These are phyloP conservation scores for Filosporella fistucella DNA, from an alignment of 495 filamentous ascomycete species.

Conservation along the genomic window DNA sequence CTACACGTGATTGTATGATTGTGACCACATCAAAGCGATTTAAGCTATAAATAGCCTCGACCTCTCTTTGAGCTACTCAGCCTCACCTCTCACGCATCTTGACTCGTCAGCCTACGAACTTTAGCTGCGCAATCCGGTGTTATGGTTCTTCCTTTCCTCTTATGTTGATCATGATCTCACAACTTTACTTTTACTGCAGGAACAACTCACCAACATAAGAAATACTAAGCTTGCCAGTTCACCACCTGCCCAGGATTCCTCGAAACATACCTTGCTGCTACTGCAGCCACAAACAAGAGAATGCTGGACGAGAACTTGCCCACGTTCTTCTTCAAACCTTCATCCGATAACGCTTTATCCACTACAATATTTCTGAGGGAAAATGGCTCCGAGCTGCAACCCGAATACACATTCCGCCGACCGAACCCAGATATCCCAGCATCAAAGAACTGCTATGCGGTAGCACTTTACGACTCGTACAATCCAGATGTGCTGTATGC, in stretches of 20 bases:
- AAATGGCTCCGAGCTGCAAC: conserved; percentile 71
- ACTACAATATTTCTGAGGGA: conserved; percentile 70
- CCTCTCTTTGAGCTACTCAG: conserved; percentile 2
- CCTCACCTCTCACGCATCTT: conserved; percentile 5
- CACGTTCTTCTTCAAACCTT: conserved; percentile 39
- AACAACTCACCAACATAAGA: conserved; percentile 9
- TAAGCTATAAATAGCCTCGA: neutral
- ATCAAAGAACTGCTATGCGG: conserved; percentile 78
- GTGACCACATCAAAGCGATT: too few species aligned
- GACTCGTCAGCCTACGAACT: conserved; percentile 13
- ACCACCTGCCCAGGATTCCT: neutral
- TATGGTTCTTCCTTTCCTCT: conserved; percentile 1
- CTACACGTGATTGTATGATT: too few species aligned
- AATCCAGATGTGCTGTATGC: conserved; percentile 78
- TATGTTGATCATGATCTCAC: conserved; percentile 9
- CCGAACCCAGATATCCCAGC: conserved; percentile 63
- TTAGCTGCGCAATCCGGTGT: conserved; percentile 1
- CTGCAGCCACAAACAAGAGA: conserved; percentile 19
- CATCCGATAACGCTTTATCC: conserved; percentile 36
- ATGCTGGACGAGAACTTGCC: conserved; percentile 97
- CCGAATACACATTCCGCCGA: conserved; percentile 74
- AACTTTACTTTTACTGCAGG: neutral
- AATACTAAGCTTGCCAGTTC: conserved; percentile 4
- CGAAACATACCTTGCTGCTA: conserved; percentile 6
- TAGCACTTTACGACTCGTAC: conserved; percentile 78